Conservation (phyloP, 495 filamentous ascomycete species). For the Daldinia loculata region DNA sequence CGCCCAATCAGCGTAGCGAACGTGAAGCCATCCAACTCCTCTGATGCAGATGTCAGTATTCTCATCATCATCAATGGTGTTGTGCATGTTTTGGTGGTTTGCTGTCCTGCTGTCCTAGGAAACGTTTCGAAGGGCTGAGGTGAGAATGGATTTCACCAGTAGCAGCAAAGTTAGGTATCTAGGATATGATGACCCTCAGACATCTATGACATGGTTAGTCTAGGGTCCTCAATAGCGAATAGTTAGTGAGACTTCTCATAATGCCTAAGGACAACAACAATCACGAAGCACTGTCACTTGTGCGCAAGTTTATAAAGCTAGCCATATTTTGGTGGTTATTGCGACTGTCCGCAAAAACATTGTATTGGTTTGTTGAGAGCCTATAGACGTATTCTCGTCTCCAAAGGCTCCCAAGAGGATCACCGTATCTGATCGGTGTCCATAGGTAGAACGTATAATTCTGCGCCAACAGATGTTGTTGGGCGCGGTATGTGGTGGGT, state of each 20-base stretch:
- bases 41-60: constrained; percentile 15
- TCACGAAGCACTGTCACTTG: constrained; percentile 24
- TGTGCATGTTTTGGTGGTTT: not conserved
- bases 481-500: constrained; percentile 27
- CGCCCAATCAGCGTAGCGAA: constrained; percentile 37
- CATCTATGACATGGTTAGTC: not conserved
- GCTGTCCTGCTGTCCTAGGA: not conserved
- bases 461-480: constrained; percentile 33
- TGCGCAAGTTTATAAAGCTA: constrained; percentile 2
- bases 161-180: not conserved
- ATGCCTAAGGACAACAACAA: not conserved
- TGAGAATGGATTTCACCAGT: not conserved
- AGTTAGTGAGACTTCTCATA: constrained; percentile 27
- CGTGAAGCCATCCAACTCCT: constrained; percentile 33
- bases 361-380: constrained; percentile 44
- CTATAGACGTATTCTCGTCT: constrained; percentile 35
- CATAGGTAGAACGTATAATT: constrained; percentile 40
- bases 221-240: constrained; percentile 4
- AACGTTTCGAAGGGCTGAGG: constrained; percentile 8
- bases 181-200: not conserved
- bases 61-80: constrained; percentile 1
- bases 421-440: constrained; percentile 30
- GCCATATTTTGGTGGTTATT: constrained; percentile 37
- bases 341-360: constrained; percentile 44
- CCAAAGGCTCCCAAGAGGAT: constrained; percentile 28